Conservation (phyloP, 768 basidiomycete genomes). For the Boletus sp. region DNA sequence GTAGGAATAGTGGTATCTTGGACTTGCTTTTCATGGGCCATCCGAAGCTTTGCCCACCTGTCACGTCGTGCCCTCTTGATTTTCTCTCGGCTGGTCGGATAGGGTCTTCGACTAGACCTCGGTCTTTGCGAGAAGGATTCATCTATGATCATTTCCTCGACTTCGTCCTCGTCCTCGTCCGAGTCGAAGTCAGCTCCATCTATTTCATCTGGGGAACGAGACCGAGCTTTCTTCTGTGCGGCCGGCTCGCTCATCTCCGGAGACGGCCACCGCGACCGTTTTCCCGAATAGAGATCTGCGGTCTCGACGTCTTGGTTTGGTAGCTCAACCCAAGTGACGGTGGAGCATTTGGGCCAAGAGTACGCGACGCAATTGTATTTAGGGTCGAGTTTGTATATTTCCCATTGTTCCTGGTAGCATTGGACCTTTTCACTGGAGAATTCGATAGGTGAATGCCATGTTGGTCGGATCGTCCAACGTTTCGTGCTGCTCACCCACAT, state of each 20-base stretch:
- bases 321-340: constrained; percentile 20
- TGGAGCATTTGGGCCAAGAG: constrained; percentile 34
- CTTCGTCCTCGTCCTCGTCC: constrained; percentile 45
- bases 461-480: not conserved
- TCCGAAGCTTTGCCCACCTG: constrained; percentile 29
- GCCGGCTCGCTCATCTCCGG: constrained; percentile 16
- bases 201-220: constrained; percentile 15
- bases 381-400: constrained; percentile 79
- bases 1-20: constrained; percentile 27
- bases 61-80: constrained; percentile 23
- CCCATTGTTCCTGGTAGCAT: constrained; percentile 78
- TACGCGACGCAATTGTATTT: constrained; percentile 64
- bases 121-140: constrained; percentile 20
- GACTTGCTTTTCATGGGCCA: constrained; percentile 27
- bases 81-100: constrained; percentile 31
- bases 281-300: constrained; percentile 15
- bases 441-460: constrained; percentile 10
- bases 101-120: constrained; percentile 14
- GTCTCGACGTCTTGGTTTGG: constrained; percentile 6
- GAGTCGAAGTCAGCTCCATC: constrained; percentile 28
- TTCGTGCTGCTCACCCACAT: constrained; percentile 55
- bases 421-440: constrained; percentile 42
- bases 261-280: constrained; percentile 28
- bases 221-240: constrained; percentile 28
- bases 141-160: constrained; percentile 51